Evolutionary conservation across 1,284 basidiomycete species (phyloP).

Genomic region (Mycena sp.): DNA sequence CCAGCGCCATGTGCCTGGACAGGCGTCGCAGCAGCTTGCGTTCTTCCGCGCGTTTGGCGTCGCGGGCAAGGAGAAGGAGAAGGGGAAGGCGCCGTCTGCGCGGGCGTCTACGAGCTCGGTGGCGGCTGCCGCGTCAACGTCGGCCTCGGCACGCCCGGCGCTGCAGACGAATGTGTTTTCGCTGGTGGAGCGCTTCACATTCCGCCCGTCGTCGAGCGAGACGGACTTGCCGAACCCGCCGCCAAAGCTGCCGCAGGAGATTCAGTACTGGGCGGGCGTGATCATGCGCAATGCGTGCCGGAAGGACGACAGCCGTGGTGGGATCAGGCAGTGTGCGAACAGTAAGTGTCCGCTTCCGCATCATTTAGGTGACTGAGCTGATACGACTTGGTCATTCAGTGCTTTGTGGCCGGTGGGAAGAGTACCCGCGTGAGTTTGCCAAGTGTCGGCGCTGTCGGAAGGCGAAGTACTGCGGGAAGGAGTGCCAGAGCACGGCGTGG

Average conservation of each 20-base stretch:
- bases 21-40: slow-evolving; percentile 39
- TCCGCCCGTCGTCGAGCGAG: slow-evolving; percentile 78
- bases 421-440: slow-evolving; percentile 93
- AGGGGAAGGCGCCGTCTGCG: slow-evolving; percentile 29
- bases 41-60: slow-evolving; percentile 49
- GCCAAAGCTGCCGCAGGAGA: slow-evolving; percentile 85
- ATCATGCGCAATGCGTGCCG: slow-evolving; percentile 99
- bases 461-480: slow-evolving; percentile 98
- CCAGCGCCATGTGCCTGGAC: slow-evolving; percentile 7
- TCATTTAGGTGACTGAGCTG: slow-evolving; percentile 23
- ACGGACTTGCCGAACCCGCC: slow-evolving; percentile 76
- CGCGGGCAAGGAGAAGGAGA: slow-evolving; percentile 57
- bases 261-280: slow-evolving; percentile 99
- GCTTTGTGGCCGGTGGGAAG: slow-evolving; percentile 96
- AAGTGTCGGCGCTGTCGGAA: slow-evolving; percentile 97
- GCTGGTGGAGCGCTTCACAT: slow-evolving; percentile 95
- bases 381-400: slow-evolving; percentile 54
- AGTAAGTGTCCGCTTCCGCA: slow-evolving; percentile 60
- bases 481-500: slow-evolving; percentile 98
- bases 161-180: slow-evolving; percentile 89
- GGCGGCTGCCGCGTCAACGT: slow-evolving; percentile 16
- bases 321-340: slow-evolving; percentile 97
- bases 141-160: slow-evolving; percentile 45
- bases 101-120: neutral
- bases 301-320: slow-evolving; percentile 93